Base-by-base conservation (phyloP, 345 rosid species). In the Rhizophora apiculata region DNA sequence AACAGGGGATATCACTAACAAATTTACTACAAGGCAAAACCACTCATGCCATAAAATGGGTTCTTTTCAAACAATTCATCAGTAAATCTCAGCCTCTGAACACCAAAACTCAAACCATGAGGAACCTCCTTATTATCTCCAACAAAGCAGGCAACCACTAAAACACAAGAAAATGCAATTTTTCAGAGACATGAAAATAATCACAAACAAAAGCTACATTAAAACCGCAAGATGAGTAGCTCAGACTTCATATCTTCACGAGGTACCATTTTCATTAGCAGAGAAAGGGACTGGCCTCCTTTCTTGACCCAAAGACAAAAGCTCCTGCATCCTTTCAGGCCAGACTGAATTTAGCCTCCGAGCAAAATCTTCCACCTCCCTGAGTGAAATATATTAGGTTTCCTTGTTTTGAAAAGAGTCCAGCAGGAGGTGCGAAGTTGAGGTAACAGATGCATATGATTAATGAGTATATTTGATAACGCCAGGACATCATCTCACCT, bases 341-440 rank as follows among this genome's bases (percentile, higher is more conserved):
- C 75, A 76, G 53, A 65, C 79, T 43, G 75, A 76, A 55, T 67
- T 76, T 37, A 76, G 60, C 71, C 67, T 76, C 39, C 75, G 71
- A 21, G 75, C 79, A 65, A 76, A 76, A 71, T 71, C 75, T 71
- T 71, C 72, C 30, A 76, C 79, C 68, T 76, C 79, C 68, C 72
- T 76, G 65, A 22, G 21, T 34, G 32, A 61, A 39, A 43, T n/a
- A 6, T 15, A 30, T n/a, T 39, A 39, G 48, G 16, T n/a, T 48
- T 21, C 29, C 29, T 22, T 55, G 27, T 8, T 22, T 22, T n/a
- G n/a, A 54, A 55, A 22, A 55, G 8, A 22, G 27, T 22, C 27
- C 15, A 55, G 48, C 4, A 39, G 48, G 16, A 39, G 16, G 48
- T 10, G 48, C 16, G 48, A 39, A 9, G 48, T 11, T 39, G 26